Base-by-base conservation (phyloP, 371 early-diverging fungal genomes). In the Syncephalastrum monosporum region DNA sequence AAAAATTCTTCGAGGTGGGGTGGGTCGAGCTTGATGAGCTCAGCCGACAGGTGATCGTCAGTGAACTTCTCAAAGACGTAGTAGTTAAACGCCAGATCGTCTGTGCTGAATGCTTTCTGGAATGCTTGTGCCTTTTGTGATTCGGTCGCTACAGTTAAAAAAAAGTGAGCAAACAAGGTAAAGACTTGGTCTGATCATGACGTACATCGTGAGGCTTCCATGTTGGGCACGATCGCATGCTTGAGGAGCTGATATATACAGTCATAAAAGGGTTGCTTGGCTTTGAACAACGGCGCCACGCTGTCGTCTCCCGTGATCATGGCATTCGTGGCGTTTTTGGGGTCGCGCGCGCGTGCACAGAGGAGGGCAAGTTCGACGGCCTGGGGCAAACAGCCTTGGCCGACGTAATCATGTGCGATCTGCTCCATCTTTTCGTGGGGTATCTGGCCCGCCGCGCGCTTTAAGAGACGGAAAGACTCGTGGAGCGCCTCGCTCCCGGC, bases 311-410 rank as follows among this genome's bases (percentile, higher is more conserved):
- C 38, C 2, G 38, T 33, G 38, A 33, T 33, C 21, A 45, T 27
- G 27, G 24, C 27, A 43, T 45, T 45, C 24, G 46, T 27, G 55
- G 44, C 45, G 29, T 45, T 25, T 55, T 55, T 44, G 33, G 46
- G 46, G 45, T 23, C 55, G 16, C 43, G 46, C n/a, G 81, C 77
- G 42, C 68, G 57, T 1, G 91, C 91, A 55, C 87, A 91, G 0
- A 78, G 68, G 38, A 92, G 60, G 5, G 82, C 85, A 25, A 94
- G 66, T 13, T 84, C 78, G 16, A 87, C 79, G 16, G 65, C 72
- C 49, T 65, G 62, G 1, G 48, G 53, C 13, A 42, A 55, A 27
- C 57, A 63, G 3, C 64, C 60, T 49, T 62, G 68, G 15, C 38
- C 44, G 7, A 56, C 42, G 17, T 61, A 72, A 14, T 59, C 68